Base-by-base conservation (phyloP, 106 monocot genomes). In the Xerophyta viscosa region DNA sequence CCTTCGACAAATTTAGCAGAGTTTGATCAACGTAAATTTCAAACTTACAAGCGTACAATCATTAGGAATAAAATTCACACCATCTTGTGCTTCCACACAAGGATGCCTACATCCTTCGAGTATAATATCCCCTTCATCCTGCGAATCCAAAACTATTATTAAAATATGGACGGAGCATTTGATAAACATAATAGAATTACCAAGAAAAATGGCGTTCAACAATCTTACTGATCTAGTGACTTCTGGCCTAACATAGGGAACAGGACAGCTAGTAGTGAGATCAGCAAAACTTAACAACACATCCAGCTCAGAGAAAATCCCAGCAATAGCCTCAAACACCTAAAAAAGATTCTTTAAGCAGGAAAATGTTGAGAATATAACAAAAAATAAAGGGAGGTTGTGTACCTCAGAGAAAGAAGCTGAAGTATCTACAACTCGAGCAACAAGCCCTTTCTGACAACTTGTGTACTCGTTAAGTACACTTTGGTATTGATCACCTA, bases 81-180 rank as follows among this genome's bases (percentile, higher is more conserved):
- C 78, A 68, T 96, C 96, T 44, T 96, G 96, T 58, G 96, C 89
- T 68, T 96, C 96, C 26, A 96, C 84, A 77, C 96, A 96, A 36
- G 96, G 96, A 70, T 96, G 96, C 37, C 96, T 78, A 27, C 96
- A 77, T 24, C 89, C 96, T 86, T 89, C 76, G 66, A 96, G 65
- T 57, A 89, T 64, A 51, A 96, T 89, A 63, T 96, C 82, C 47
- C 96, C 96, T 76, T 66, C 71, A 59, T 96, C 89, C 96, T 96
- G 61, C 15, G 18, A 67, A 47, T 44, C 8, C 29, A 52, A 50
- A 24, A 36, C n/a, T n/a, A n/a, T n/a, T n/a, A n/a, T n/a, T n/a
- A n/a, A n/a, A n/a, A n/a, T n/a, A n/a, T n/a, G n/a, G n/a, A n/a
- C n/a, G n/a, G n/a, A n/a, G n/a, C 0, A 12, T 28, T 7, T 37